Evolutionary conservation across 495 filamentous ascomycete species (phyloP), one percentile per base, ranked within the genome.

Genomic region (Hyaloscypha bicolor): DNA sequence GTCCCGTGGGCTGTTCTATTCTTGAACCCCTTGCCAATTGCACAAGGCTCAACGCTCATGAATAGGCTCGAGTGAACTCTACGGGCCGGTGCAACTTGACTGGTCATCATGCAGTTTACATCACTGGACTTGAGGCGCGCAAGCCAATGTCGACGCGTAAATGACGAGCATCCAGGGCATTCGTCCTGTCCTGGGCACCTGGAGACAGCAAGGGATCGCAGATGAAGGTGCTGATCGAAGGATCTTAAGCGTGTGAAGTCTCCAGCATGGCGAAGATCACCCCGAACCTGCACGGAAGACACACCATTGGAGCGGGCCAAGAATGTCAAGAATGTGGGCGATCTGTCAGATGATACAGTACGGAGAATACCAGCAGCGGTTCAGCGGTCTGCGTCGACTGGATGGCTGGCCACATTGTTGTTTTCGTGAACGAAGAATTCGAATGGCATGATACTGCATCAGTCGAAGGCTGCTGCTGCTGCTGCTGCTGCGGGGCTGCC

Each of bases 261-360:
- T 60, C 25, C 9, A 53, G 37, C 32, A n/a, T 33, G 64, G 64
- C 12, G 55, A 66, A 66, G 64, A 66, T 66, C 64, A 53, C 51
- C 64, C 64, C 56, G 56, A 55, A 60, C 59, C 33, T 45, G 3
- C 30, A 37, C 19, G 57, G 32, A 60, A 31, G 6, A 30, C 53
- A 11, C 21, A 19, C 53, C 25, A 29, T 56, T 56, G 53, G 42
- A 48, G 42, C 42, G 42, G 42, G 42, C 42, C 16, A 48, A 14
- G 42, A 48, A 19, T 19, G 42, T 12, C 9, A 48, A 48, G 42
- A 48, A 16, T 48, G 42, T 48, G 42, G 42, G 11, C 42, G 42
- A 48, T 48, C 42, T 19, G 42, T 48, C 42, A 48, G 42, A 48
- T 48, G 42, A 48, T 19, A 48, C 9, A 16, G 25, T 25, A 25